Percentiles rank a stretch among this genome's conserved stretches.
Evolutionary conservation across 148 eudicot species (phyloP).

Genomic region (Vaccinium macrocarpon): DNA sequence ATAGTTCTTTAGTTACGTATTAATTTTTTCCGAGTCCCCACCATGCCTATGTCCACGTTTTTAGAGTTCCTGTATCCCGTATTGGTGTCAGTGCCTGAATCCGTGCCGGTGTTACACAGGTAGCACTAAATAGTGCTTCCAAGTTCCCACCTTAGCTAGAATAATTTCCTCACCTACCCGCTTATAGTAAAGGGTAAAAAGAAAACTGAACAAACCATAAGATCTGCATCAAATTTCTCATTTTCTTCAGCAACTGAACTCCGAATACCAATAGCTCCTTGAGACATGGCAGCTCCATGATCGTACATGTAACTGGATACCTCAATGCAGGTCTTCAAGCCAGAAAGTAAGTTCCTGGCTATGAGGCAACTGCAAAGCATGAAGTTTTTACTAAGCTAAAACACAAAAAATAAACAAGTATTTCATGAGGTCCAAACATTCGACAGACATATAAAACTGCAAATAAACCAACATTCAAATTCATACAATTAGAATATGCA

Average conservation of each 20-base stretch:
- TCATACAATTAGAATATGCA: background rate
- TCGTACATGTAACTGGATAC: slow-evolving; percentile 64
- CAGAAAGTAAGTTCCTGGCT: slow-evolving; percentile 78
- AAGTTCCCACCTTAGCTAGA: slow-evolving; percentile 15
- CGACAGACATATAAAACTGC: background rate
- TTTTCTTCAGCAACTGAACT: slow-evolving; percentile 47
- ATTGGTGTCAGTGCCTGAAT: too few species aligned
- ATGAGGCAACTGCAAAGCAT: slow-evolving; percentile 79
- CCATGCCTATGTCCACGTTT: too few species aligned
- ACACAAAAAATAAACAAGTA: background rate
- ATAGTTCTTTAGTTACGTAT: too few species aligned
- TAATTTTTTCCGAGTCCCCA: too few species aligned
- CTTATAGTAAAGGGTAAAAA: background rate
- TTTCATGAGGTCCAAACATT: background rate
- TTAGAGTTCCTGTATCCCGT: too few species aligned
- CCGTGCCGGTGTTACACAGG: background rate
- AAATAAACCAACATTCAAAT: background rate
- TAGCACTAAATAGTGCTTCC: slow-evolving; percentile 5
- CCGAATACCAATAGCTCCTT: slow-evolving; percentile 30
- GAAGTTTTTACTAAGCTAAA: slow-evolving; percentile 7
- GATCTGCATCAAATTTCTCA: slow-evolving; percentile 41
- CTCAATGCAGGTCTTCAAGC: slow-evolving; percentile 85
- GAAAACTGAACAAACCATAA: slow-evolving; percentile 39
- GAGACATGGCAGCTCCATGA: slow-evolving; percentile 42
- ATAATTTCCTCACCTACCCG: background rate